These are phyloP conservation scores for Microdochium nivale DNA, from an alignment of 2,329 filamentous ascomycete species.

Conservation along the genomic window DNA sequence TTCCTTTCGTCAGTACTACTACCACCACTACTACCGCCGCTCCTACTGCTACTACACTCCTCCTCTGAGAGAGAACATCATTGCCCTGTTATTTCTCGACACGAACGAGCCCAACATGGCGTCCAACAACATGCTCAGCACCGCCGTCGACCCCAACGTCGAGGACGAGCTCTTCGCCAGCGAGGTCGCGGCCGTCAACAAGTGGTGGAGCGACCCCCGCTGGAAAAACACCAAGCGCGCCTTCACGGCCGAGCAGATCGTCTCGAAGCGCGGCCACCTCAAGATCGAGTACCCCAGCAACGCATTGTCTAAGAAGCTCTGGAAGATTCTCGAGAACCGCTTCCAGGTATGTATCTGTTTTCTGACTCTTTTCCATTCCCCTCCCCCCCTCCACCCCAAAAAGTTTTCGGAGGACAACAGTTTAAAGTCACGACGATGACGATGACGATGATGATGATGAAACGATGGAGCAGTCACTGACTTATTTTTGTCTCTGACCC, in stretches of 20 bases:
- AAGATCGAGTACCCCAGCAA: slow-evolving; percentile 91
- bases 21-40: too few relatives aligned
- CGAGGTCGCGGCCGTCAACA: slow-evolving; percentile 81
- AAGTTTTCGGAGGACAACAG: background rate
- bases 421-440: too few relatives aligned
- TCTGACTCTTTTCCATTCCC: background rate
- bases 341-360: slow-evolving; percentile 56
- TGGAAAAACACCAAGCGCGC: slow-evolving; percentile 90
- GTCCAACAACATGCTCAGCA: slow-evolving; percentile 53
- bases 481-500: background rate
- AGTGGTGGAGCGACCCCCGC: slow-evolving; percentile 88
- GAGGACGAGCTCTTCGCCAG: slow-evolving; percentile 64
- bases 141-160: slow-evolving; percentile 43
- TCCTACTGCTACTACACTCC: background rate
- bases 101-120: slow-evolving; percentile 40
- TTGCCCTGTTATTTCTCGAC: background rate
- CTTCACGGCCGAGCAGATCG: slow-evolving; percentile 95
- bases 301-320: slow-evolving; percentile 84
- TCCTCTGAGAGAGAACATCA: background rate
- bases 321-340: slow-evolving; percentile 76
- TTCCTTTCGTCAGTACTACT: slow-evolving; percentile 1
- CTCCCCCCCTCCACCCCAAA: too few relatives aligned
- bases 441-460: too few relatives aligned
- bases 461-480: background rate
- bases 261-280: slow-evolving; percentile 85